Conservation (phyloP, 768 basidiomycete genomes). For the Podaxis sp. region DNA sequence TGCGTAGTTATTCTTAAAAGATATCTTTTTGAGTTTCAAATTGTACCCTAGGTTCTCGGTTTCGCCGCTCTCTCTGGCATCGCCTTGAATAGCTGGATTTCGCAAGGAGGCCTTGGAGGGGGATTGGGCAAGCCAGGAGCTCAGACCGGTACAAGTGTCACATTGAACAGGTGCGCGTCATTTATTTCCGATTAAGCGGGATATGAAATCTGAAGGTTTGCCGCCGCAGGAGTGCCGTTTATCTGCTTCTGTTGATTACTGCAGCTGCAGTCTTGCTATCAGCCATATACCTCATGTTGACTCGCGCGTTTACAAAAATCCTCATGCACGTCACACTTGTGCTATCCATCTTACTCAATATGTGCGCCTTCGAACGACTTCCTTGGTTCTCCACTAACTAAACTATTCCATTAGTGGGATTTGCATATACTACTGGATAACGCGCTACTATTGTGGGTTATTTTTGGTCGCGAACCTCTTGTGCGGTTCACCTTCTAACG, state of each 20-base stretch:
- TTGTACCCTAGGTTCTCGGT: conserved; percentile 51
- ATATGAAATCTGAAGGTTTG: not conserved
- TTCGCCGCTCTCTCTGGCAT: conserved; percentile 70
- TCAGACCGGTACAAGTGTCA: conserved; percentile 55
- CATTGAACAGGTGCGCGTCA: conserved; percentile 60
- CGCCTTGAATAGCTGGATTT: conserved; percentile 60
- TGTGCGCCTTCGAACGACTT: conserved; percentile 41
- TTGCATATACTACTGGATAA: conserved; percentile 74
- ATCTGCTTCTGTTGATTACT: conserved; percentile 73
- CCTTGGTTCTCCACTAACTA: not conserved
- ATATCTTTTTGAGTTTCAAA: not conserved
- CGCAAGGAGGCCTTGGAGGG: conserved; percentile 67
- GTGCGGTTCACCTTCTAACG: no score
- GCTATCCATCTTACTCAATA: conserved; percentile 60
- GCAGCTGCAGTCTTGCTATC: conserved; percentile 70
- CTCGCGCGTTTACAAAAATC: conserved; percentile 66
- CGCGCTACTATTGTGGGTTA: conserved; percentile 65
- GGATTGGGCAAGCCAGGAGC: conserved; percentile 64
- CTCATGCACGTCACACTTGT: conserved; percentile 80
- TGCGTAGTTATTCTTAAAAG: conserved; percentile 25
- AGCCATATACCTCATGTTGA: conserved; percentile 63
- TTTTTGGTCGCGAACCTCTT: not conserved
- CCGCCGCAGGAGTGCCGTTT: conserved; percentile 62
- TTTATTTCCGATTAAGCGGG: not conserved
- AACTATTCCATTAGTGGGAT: conserved; percentile 48